Percentiles rank a stretch among this genome's conserved stretches.
Conservation (phyloP, 2,329 filamentous ascomycete genomes). For the Pseudogymnoascus sp. region DNA sequence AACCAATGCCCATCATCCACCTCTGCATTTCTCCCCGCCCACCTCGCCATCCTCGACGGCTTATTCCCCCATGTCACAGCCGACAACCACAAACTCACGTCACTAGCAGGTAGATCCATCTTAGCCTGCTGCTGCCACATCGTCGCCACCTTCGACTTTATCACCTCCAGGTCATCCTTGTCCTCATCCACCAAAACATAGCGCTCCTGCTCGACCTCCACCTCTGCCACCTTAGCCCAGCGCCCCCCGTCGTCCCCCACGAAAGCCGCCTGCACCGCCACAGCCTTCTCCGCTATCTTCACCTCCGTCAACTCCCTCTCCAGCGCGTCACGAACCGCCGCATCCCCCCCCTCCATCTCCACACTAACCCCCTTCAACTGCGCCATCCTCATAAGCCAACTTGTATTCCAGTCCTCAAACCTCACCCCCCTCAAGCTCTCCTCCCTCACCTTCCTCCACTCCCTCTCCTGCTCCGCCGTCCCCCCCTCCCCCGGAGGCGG, state of each 20-base stretch:
- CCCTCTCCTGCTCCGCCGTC: not conserved
- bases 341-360: not conserved
- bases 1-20: not conserved
- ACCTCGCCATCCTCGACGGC: not conserved
- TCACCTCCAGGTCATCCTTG: not conserved
- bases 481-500: not conserved
- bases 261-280: not conserved
- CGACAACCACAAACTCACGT: not conserved
- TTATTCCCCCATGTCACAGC: not conserved
- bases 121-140: not conserved
- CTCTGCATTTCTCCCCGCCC: not conserved
- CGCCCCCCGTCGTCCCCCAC: no score
- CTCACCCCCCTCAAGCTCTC: not conserved
- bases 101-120: not conserved
- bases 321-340: not conserved
- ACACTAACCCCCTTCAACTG: not conserved
- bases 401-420: not conserved
- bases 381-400: not conserved
- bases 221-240: not conserved
- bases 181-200: not conserved
- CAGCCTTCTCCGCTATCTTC: not conserved
- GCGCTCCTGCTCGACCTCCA: not conserved
- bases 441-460: not conserved
- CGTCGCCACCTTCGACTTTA: not conserved
- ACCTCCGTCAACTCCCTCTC: not conserved